Evolutionary conservation across 2,329 filamentous ascomycete species (phyloP).

Genomic region (Cordyceps sp.): DNA sequence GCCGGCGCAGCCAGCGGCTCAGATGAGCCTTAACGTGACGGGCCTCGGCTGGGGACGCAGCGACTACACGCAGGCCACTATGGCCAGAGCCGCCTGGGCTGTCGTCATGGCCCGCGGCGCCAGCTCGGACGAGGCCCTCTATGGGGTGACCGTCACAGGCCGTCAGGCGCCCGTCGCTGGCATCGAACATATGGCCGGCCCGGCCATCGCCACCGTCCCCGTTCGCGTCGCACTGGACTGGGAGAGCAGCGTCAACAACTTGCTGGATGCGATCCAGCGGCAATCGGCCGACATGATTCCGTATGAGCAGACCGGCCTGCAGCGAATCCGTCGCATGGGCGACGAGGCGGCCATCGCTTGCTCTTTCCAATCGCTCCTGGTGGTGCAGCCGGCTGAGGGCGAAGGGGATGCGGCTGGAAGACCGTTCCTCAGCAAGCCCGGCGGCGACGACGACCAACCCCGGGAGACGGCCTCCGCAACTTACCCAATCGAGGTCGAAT

Average conservation of each 20-base stretch:
- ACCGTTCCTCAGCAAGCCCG: constrained; percentile 1
- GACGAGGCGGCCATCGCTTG: constrained; percentile 2
- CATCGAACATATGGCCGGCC: constrained; percentile 10
- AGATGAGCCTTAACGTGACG: constrained; percentile 1
- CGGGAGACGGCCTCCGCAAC: not conserved
- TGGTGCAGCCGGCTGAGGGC: constrained; percentile 5
- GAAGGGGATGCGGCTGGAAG: not conserved
- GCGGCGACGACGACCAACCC: not conserved
- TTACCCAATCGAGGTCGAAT: constrained; percentile 1
- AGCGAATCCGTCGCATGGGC: constrained; percentile 3
- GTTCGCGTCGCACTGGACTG: constrained; percentile 12
- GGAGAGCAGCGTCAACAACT: constrained; percentile 14
- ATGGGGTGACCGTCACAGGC: constrained; percentile 10
- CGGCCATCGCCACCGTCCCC: constrained; percentile 12
- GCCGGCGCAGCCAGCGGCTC: constrained; percentile 6
- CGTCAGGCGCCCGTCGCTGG: constrained; percentile 8
- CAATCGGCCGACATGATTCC: constrained; percentile 4
- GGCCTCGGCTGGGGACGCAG: constrained; percentile 1
- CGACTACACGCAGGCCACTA: constrained; percentile 8
- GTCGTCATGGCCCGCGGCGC: constrained; percentile 18
- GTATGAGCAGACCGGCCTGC: constrained; percentile 6
- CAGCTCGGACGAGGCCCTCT: constrained; percentile 13
- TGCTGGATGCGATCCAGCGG: constrained; percentile 17
- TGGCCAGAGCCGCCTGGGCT: constrained; percentile 9
- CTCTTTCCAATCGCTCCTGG: constrained; percentile 5